phyloP scores from a whole-genome alignment of 2,329 filamentous ascomycete genomes.

The Trichoderma lentiforme region DNA sequence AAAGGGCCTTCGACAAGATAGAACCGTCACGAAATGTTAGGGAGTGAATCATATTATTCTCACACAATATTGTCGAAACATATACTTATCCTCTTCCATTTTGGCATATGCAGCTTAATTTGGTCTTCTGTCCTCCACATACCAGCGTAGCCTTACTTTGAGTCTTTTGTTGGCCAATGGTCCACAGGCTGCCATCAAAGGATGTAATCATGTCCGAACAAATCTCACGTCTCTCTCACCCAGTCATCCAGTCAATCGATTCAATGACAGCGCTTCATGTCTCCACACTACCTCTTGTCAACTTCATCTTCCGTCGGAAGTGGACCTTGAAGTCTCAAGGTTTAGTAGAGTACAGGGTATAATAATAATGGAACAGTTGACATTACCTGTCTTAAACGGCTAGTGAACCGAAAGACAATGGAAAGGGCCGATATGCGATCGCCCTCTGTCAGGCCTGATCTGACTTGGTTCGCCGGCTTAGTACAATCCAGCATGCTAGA shows the following conservation, averaged over 20 bases:
- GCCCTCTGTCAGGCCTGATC: neutral
- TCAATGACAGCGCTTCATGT: neutral
- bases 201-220: too few relatives aligned
- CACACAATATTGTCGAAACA: neutral
- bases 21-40: neutral
- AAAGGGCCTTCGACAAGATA: neutral
- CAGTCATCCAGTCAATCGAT: neutral
- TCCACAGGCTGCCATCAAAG: neutral
- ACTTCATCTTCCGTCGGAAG: neutral
- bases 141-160: too few relatives aligned
- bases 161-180: neutral
- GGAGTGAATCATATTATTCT: too few relatives aligned
- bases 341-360: neutral
- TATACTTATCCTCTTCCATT: neutral
- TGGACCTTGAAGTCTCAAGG: neutral
- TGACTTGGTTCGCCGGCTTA: neutral
- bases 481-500: neutral
- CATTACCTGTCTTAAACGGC: neutral
- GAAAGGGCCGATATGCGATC: slow-evolving; percentile 1
- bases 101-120: neutral
- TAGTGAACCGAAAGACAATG: neutral
- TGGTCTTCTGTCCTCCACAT: neutral
- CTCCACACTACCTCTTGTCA: neutral
- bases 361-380: neutral
- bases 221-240: neutral